Base-by-base conservation (phyloP, 2,329 filamentous ascomycete genomes). In the Reticulascus tulasneorum region DNA sequence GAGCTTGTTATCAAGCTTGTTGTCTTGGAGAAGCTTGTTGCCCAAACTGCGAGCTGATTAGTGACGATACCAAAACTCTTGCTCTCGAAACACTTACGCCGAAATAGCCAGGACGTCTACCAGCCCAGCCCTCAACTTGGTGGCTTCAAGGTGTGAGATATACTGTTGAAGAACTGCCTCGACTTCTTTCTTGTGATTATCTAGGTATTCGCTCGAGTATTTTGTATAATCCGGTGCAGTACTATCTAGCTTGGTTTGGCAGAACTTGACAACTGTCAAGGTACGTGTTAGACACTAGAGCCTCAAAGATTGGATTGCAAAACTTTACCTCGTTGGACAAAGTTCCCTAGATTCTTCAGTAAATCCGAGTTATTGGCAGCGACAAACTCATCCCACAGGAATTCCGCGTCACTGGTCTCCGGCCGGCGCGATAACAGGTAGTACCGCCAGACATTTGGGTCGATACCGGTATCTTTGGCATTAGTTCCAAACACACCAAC, bases 401-500 rank as follows among this genome's bases (percentile, higher is more conserved):
- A 95, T 55, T 95, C 86, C 1, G 87, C 84, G 56, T 96, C 90
- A 33, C 84, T 78, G 9, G 82, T 84, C 37, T 96, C 90, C 0
- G 90, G 90, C 38, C 90, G 79, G 58, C 86, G 83, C 28, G 88
- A 84, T 23, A 95, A 73, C 16, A 96, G 77, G 66, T 93, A 95
- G 64, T 91, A 95, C 48, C 90, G 75, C 87, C 89, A 96, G n/a
- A 96, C 86, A 45, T 91, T 86, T 0, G 88, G 71, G 12, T 84
- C 77, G 13, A 96, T 76, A 15, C 88, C 89, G 8, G 88, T 95
- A 37, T 94, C 82, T 62, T 85, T 84, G 29, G 87, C 90, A 52
- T 86, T 88, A 64, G 86, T 90, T 33, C 90, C 90, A 54, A 96
- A 96, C 2, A 96, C 90, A 52, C 90, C 90, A 23, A 96, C 77